Base-by-base conservation (phyloP, 768 basidiomycete species). In the Tricholoma saponaceum region DNA sequence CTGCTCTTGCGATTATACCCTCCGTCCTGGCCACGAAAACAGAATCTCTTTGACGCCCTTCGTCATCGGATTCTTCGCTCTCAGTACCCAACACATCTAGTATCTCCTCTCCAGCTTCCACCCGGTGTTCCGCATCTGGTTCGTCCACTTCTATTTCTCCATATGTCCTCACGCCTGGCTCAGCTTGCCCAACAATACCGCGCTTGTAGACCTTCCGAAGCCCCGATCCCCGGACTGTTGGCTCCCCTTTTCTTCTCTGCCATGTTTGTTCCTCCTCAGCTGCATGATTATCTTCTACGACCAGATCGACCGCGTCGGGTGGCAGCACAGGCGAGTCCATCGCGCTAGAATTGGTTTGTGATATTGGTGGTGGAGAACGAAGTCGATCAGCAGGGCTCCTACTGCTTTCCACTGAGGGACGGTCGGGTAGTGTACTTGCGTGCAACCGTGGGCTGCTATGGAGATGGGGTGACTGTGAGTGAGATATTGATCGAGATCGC, bases 291-390 rank as follows among this genome's bases (percentile, higher is more conserved):
- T 87, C 89, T 65, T 90, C 89, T 0, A 95, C 84, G 4, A 98
- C 81, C 16, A 99, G 77, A 66, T 99, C 96, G 1, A 98, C 87
- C 1, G 95, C 95, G 61, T 98, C 90, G 1, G 83, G 79, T 13
- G 82, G 81, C 12, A 84, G 70, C 10, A 67, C 67, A 16, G 72
- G 69, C 5, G 72, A 67, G 12, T 50, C 57, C n/a, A 58, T 51
- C 43, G 63, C 55, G 12, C 64, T 65, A 4, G 76, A 75, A 43
- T 60, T 71, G 9, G 58, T 66, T 25, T 71, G 71, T 47, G 77
- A 74, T 25, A 68, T 51, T 4, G 66, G 65, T 37, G 69, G 67
- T 2, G 76, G 69, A 12, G 71, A 67, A 39, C 67, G 70, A 32
- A 69, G 52, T 53, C 66, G 66, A n/a, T 61, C 60, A 23, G 46